Conservation (phyloP, 306 rosid genomes). For the Albizia julibrissin region DNA sequence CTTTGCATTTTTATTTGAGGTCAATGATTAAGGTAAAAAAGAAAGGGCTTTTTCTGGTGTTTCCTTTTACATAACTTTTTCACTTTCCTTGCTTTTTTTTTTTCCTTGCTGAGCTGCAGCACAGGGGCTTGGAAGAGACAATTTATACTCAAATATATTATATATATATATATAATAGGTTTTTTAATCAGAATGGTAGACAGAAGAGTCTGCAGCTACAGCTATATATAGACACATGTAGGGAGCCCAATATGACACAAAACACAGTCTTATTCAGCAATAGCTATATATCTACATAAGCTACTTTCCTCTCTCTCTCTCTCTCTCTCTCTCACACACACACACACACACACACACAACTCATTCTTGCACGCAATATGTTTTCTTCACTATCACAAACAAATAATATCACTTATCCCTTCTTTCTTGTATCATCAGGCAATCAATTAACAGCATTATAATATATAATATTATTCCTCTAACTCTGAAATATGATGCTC, state of each 20-base stretch:
- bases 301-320: slow-evolving; percentile 22
- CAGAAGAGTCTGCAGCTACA: slow-evolving; percentile 35
- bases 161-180: background rate
- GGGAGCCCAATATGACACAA: slow-evolving; percentile 37
- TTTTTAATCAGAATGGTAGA: slow-evolving; percentile 35
- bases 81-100: slow-evolving; percentile 36
- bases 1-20: slow-evolving; percentile 15
- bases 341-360: slow-evolving; percentile 5
- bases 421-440: background rate
- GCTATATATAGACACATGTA: slow-evolving; percentile 20
- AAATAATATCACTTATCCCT: background rate
- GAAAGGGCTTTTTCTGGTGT: slow-evolving; percentile 22
- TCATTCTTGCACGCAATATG: slow-evolving; percentile 47
- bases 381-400: slow-evolving; percentile 11
- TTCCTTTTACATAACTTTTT: slow-evolving; percentile 31
- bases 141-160: slow-evolving; percentile 1
- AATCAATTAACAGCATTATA: background rate
- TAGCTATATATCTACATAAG: background rate
- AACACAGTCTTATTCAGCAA: slow-evolving; percentile 33
- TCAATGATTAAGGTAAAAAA: slow-evolving; percentile 39
- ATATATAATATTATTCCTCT: background rate
- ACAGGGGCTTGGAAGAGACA: slow-evolving; percentile 38
- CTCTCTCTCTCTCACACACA: background rate
- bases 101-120: slow-evolving; percentile 18
- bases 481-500: background rate